Conservation (phyloP, 768 basidiomycete genomes). For the Lanmaoa pseudosensibilis region DNA sequence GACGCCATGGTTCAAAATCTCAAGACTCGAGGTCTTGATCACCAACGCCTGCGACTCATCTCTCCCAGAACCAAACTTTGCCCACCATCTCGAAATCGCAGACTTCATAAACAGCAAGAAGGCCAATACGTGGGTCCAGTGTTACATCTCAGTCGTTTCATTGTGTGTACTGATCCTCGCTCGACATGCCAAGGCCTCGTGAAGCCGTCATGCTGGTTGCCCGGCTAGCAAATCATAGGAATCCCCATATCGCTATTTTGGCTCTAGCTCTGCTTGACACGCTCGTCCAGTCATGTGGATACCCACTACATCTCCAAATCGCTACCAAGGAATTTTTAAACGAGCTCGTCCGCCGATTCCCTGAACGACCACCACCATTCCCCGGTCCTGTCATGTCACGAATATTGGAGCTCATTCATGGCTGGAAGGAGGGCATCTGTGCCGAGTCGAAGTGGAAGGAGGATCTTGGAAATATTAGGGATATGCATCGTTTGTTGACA, state of each 20-base stretch:
- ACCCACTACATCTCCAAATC: constrained; percentile 95
- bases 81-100: constrained; percentile 88
- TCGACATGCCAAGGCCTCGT: constrained; percentile 61
- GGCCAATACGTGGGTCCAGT: constrained; percentile 78
- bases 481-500: constrained; percentile 92
- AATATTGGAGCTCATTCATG: constrained; percentile 88
- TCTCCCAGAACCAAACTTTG: constrained; percentile 87
- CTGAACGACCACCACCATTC: constrained; percentile 94
- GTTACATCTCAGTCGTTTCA: not conserved
- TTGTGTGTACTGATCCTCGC: not conserved
- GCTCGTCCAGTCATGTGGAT: constrained; percentile 93
- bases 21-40: constrained; percentile 69
- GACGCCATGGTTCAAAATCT: constrained; percentile 53
- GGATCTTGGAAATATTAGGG: constrained; percentile 93
- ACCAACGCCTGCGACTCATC: constrained; percentile 86
- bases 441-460: constrained; percentile 89
- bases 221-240: constrained; percentile 85
- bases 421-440: constrained; percentile 95
- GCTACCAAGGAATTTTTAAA: constrained; percentile 97
- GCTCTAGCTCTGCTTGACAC: constrained; percentile 86
- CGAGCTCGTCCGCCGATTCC: constrained; percentile 96
- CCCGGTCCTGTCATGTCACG: constrained; percentile 93
- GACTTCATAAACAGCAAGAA: constrained; percentile 94
- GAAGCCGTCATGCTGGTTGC: constrained; percentile 89
- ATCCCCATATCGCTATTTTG: constrained; percentile 87